These are phyloP conservation scores for Aspergillus fijiensis DNA, from an alignment of 2,329 filamentous ascomycete species.

Conservation along the genomic window DNA sequence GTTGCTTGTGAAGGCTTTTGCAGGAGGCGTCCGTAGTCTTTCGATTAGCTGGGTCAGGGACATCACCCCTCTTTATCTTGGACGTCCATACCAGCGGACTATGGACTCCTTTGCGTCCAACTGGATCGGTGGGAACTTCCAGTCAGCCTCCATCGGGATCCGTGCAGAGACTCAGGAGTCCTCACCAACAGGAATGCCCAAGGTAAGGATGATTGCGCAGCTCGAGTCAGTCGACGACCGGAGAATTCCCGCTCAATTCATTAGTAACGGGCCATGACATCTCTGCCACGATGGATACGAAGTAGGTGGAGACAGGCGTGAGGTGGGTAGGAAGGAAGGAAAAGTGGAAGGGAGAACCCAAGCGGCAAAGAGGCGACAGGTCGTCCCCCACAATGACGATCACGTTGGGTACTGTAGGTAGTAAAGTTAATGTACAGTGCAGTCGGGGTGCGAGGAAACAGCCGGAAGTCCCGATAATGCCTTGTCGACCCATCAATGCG, in stretches of 20 bases:
- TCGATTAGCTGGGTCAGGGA: background rate
- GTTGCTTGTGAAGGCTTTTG: background rate
- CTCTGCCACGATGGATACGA: constrained; percentile 5
- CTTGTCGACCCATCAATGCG: constrained; percentile 9
- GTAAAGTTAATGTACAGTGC: background rate
- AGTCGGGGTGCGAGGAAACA: background rate
- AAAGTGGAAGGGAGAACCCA: constrained; percentile 2
- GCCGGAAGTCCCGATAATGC: constrained; percentile 5
- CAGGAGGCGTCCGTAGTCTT: background rate
- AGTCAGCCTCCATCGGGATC: constrained; percentile 5
- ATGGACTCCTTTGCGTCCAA: background rate
- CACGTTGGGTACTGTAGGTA: background rate
- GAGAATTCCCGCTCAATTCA: background rate
- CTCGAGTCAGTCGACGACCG: background rate
- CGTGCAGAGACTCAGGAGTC: background rate
- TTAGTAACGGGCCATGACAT: background rate
- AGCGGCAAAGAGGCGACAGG: constrained; percentile 4
- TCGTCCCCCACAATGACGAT: constrained; percentile 9
- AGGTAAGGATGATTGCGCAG: background rate
- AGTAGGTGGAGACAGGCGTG: constrained; percentile 1
- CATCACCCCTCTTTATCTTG: background rate
- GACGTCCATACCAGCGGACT: background rate
- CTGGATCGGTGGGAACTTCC: background rate
- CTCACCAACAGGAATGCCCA: background rate
- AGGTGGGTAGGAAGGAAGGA: constrained; percentile 2